Conservation (phyloP, 768 basidiomycete species). For the Leccinum boreale region DNA sequence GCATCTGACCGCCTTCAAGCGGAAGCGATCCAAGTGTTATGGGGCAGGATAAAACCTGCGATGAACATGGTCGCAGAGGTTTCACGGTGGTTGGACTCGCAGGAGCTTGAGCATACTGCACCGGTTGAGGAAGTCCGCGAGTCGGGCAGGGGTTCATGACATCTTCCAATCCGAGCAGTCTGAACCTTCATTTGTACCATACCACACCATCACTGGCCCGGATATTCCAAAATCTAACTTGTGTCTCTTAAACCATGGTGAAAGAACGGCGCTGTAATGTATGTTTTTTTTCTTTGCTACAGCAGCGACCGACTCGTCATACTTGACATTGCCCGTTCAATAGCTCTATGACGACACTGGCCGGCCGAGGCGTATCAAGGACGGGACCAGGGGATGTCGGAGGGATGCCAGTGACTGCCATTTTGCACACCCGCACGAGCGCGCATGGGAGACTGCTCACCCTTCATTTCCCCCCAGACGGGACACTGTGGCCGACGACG, state of each 20-base stretch:
- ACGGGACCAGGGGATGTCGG: constrained; percentile 21
- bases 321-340: constrained; percentile 3
- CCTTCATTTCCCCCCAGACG: constrained; percentile 24
- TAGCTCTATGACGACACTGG: constrained; percentile 32
- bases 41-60: constrained; percentile 29
- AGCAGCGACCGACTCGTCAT: not conserved
- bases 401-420: constrained; percentile 21
- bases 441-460: constrained; percentile 30
- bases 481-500: constrained; percentile 18
- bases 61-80: constrained; percentile 31
- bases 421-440: constrained; percentile 33
- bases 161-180: constrained; percentile 14
- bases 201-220: too few relatives aligned
- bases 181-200: constrained; percentile 16
- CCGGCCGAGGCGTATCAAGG: constrained; percentile 18
- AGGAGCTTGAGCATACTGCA: constrained; percentile 23
- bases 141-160: not conserved
- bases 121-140: constrained; percentile 6
- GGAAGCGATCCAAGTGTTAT: constrained; percentile 21
- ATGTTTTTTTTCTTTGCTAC: constrained; percentile 8
- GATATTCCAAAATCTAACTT: too few relatives aligned
- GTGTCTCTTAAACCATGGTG: constrained; percentile 1
- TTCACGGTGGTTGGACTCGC: constrained; percentile 30
- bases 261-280: constrained; percentile 32
- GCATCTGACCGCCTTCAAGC: constrained; percentile 21